A percentile compares a stretch with the other conserved stretches of the same genome.
Conservation (phyloP, 495 filamentous ascomycete species). For the Xylaria telfairii region DNA sequence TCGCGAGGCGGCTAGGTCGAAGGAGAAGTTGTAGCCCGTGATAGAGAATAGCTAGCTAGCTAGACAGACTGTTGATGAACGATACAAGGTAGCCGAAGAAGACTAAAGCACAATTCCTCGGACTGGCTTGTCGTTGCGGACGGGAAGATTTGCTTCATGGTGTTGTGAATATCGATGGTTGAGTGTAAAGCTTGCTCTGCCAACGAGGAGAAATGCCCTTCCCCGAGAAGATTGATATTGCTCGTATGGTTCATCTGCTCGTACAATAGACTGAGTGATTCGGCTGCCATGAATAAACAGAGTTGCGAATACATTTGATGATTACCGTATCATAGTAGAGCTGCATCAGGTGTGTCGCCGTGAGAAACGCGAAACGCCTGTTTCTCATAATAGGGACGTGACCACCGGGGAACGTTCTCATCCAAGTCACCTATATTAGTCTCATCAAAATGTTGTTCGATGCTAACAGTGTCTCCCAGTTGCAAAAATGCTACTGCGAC, state of each 20-base stretch:
- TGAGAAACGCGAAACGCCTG: background rate
- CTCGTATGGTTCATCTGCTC: background rate
- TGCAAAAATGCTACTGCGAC: no score
- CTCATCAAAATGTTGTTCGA: no score
- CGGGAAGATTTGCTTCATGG: background rate
- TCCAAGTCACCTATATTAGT: no score
- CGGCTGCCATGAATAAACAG: background rate
- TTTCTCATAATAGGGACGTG: no score
- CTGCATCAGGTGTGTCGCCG: background rate
- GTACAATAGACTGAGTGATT: background rate
- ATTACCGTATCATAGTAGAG: no score
- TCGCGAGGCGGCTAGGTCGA: conserved; percentile 35
- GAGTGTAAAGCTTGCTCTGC: background rate
- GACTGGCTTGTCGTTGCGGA: background rate
- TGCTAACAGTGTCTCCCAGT: no score
- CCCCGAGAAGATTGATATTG: background rate
- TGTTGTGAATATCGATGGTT: background rate
- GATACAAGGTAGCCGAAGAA: no score
- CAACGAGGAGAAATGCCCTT: background rate
- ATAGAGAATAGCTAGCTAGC: background rate
- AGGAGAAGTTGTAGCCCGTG: conserved; percentile 46
- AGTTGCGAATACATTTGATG: no score
- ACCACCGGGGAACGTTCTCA: no score
- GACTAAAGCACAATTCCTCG: background rate
- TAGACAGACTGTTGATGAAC: no score